Base-by-base conservation (phyloP, 768 basidiomycete species). In the Lyophyllum semitale region DNA sequence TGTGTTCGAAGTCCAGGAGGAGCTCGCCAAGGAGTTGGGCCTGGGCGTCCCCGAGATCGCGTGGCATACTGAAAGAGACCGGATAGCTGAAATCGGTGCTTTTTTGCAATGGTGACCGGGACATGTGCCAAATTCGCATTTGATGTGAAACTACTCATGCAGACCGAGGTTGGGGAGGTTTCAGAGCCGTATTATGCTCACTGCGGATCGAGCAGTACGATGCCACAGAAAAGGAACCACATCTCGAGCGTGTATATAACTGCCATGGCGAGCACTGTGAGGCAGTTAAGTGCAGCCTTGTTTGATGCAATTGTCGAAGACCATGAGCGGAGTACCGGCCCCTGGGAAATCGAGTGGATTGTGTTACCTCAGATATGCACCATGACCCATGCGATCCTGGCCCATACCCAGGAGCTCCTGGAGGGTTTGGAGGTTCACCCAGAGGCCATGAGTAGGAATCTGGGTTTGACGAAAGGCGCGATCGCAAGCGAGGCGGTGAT, bases 341-440 rank as follows among this genome's bases (percentile, higher is more conserved):
- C 77, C 23, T 80, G 77, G 77, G 74, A 80, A 59, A 75, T 79
- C n/a, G 78, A 80, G 54, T 80, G 77, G 78, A 75, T 80, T 7
- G 73, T 70, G 18, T 54, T 80, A 7, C 77, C 77, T 1, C 76
- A 80, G 59, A 75, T 76, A 42, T 74, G 66, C 54, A 78, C 72
- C 25, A 59, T 80, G 59, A 75, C 75, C 0, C 73, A 75, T 38
- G 73, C 77, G 6, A 67, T 71, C 0, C 54, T 80, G 46, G 60
- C 59, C 48, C 75, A 78, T 41, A 77, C 75, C 0, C 59, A 56
- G 25, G 66, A 67, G 8, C 55, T 80, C 6, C 54, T 77, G 11
- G 60, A 61, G 23, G 77, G 77, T 2, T 52, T 80, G 50, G 73
- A 79, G 47, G 75, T 79, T 8, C 68, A 77, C 57, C 65, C 69